Conservation (phyloP, 2,329 filamentous ascomycete genomes). For the Cadophora sp. region DNA sequence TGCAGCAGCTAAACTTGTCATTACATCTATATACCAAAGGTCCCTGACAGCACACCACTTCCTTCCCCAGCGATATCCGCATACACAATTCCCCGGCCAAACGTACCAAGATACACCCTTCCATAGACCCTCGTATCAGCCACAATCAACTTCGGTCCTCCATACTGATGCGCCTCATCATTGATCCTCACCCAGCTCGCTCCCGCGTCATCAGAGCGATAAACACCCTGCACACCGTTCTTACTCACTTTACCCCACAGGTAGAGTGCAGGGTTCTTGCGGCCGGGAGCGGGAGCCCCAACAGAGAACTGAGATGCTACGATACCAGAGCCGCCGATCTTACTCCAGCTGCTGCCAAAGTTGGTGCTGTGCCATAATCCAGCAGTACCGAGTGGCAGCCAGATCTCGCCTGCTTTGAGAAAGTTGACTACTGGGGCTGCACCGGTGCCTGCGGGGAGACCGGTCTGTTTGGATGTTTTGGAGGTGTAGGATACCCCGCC, state of each 20-base stretch:
- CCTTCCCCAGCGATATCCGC: constrained; percentile 22
- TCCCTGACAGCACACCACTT: background rate
- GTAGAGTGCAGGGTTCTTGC: constrained; percentile 20
- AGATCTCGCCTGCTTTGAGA: constrained; percentile 26
- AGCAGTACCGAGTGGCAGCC: constrained; percentile 25
- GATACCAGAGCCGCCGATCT: constrained; percentile 20
- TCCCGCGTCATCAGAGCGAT: constrained; percentile 81
- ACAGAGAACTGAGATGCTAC: constrained; percentile 22
- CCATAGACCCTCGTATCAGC: constrained; percentile 28
- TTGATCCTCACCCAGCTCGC: constrained; percentile 72
- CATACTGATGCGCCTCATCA: constrained; percentile 46
- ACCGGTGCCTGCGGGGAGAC: constrained; percentile 21
- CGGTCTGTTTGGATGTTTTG: constrained; percentile 20
- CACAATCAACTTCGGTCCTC: constrained; percentile 21
- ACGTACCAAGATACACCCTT: constrained; percentile 28
- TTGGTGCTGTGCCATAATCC: constrained; percentile 27
- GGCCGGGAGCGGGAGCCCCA: constrained; percentile 23
- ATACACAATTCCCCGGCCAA: constrained; percentile 30
- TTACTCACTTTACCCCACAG: constrained; percentile 21
- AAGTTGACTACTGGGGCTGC: constrained; percentile 25
- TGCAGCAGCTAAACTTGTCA: too few relatives aligned
- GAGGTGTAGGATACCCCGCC: constrained; percentile 27
- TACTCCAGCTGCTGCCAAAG: constrained; percentile 21
- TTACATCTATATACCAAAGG: constrained; percentile 10
- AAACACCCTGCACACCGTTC: constrained; percentile 51